These are phyloP conservation scores for Coniosporium tulheliwenetii DNA, from an alignment of 2,329 filamentous ascomycete species.

Conservation along the genomic window DNA sequence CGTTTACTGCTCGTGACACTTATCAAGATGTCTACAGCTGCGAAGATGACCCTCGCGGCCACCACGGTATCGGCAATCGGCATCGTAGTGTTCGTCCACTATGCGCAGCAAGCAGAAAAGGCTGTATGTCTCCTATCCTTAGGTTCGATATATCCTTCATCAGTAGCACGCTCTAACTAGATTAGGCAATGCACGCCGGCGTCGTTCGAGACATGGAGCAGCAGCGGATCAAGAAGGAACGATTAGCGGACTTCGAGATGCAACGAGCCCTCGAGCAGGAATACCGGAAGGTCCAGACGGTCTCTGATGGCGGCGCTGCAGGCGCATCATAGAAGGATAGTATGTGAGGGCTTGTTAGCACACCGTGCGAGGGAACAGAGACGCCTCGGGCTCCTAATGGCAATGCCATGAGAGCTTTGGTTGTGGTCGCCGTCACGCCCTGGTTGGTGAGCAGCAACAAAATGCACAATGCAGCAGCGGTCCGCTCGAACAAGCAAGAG, in stretches of 20 bases:
- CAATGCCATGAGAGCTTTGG: too few relatives aligned
- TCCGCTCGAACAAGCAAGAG: too few relatives aligned
- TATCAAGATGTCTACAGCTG: slow-evolving; percentile 65
- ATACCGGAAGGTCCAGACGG: slow-evolving; percentile 76
- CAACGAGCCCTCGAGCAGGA: slow-evolving; percentile 74
- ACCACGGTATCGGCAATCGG: slow-evolving; percentile 62
- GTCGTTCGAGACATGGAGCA: slow-evolving; percentile 92
- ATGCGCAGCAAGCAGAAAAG: slow-evolving; percentile 71
- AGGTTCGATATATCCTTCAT: too few relatives aligned
- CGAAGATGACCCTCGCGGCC: slow-evolving; percentile 67
- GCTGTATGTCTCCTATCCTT: slow-evolving; percentile 40
- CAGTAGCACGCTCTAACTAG: too few relatives aligned
- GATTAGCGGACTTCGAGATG: slow-evolving; percentile 88
- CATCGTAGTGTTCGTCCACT: slow-evolving; percentile 78
- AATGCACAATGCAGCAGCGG: too few relatives aligned
- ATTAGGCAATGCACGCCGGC: slow-evolving; percentile 83
- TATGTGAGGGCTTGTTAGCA: too few relatives aligned
- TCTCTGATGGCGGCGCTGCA: slow-evolving; percentile 31
- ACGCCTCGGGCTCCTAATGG: too few relatives aligned
- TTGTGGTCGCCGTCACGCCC: too few relatives aligned
- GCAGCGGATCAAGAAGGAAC: slow-evolving; percentile 76
- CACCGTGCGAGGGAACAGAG: too few relatives aligned
- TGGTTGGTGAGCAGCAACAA: too few relatives aligned
- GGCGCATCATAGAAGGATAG: too few relatives aligned
- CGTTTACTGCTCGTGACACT: neutral